A percentile compares a stretch with the other conserved stretches of the same genome.
These are phyloP conservation scores for Anthostomella pinea DNA, from an alignment of 2,329 filamentous ascomycete species.

Conservation along the genomic window DNA sequence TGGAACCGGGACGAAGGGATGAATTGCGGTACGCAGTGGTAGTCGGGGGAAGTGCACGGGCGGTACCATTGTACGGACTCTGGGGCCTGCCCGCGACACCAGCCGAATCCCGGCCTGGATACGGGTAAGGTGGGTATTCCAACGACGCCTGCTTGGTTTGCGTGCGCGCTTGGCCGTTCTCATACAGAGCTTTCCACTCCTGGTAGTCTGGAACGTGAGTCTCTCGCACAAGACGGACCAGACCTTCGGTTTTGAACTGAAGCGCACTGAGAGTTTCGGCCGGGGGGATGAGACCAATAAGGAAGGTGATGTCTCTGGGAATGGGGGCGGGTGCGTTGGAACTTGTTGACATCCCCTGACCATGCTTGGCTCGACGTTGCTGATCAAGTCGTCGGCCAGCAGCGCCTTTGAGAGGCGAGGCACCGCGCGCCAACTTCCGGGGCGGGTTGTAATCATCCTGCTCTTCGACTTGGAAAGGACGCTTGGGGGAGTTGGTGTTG, in stretches of 20 bases:
- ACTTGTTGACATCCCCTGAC: slow-evolving; percentile 38
- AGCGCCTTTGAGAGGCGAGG: slow-evolving; percentile 87
- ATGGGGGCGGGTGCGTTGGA: slow-evolving; percentile 57
- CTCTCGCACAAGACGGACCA: slow-evolving; percentile 71
- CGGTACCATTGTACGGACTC: slow-evolving; percentile 45
- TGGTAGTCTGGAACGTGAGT: slow-evolving; percentile 62
- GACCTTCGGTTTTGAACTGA: slow-evolving; percentile 65
- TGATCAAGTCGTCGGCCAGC: slow-evolving; percentile 83
- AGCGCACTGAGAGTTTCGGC: slow-evolving; percentile 69
- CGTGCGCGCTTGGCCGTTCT: slow-evolving; percentile 25
- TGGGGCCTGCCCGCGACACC: slow-evolving; percentile 37
- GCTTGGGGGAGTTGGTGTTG: slow-evolving; percentile 54
- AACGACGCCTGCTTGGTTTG: slow-evolving; percentile 42
- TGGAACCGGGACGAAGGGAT: slow-evolving; percentile 48
- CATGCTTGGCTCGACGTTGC: slow-evolving; percentile 59
- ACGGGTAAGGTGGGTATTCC: slow-evolving; percentile 36
- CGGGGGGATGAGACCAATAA: slow-evolving; percentile 71
- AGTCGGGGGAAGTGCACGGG: slow-evolving; percentile 37
- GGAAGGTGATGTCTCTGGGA: slow-evolving; percentile 64
- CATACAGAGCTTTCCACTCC: slow-evolving; percentile 48
- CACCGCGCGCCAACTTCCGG: slow-evolving; percentile 83
- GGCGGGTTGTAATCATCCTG: slow-evolving; percentile 71
- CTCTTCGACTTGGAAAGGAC: slow-evolving; percentile 65
- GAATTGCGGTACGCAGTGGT: slow-evolving; percentile 49
- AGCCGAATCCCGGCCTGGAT: slow-evolving; percentile 27